phyloP scores from a whole-genome alignment of 768 basidiomycete species.

The Suillus discolor region DNA sequence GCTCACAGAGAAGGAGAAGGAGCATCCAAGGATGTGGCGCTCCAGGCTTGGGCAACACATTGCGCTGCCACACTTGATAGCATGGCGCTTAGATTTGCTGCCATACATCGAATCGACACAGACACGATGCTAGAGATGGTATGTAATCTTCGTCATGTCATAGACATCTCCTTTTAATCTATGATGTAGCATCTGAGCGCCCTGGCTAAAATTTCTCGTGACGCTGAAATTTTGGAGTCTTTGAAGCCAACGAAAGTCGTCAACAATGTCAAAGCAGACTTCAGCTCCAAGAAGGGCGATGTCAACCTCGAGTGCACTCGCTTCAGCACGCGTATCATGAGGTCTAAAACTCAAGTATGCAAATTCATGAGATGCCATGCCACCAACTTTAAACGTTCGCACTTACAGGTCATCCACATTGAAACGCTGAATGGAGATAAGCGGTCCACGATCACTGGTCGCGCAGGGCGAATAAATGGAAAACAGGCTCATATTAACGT shows the following conservation, averaged over 20 bases:
- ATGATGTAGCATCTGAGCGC: slow-evolving; percentile 41
- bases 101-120: slow-evolving; percentile 25
- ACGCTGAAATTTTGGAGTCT: slow-evolving; percentile 48
- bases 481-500: slow-evolving; percentile 39
- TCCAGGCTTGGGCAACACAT: slow-evolving; percentile 50
- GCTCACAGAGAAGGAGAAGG: slow-evolving; percentile 24
- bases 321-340: slow-evolving; percentile 46
- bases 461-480: slow-evolving; percentile 34
- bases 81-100: slow-evolving; percentile 20
- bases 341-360: not conserved
- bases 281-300: slow-evolving; percentile 28
- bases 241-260: slow-evolving; percentile 46
- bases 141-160: slow-evolving; percentile 6
- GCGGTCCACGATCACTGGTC: slow-evolving; percentile 17
- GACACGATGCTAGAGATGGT: slow-evolving; percentile 34
- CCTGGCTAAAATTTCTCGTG: slow-evolving; percentile 47
- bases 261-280: slow-evolving; percentile 42
- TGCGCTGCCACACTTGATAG: slow-evolving; percentile 31
- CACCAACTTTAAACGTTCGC: not conserved
- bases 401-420: not conserved
- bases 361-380: not conserved
- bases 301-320: slow-evolving; percentile 41
- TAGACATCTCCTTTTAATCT: not conserved
- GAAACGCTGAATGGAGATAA: not conserved
- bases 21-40: slow-evolving; percentile 27